These are phyloP conservation scores for Taphrina betulina DNA, from an alignment of 1,139 yeast species.

Conservation along the genomic window DNA sequence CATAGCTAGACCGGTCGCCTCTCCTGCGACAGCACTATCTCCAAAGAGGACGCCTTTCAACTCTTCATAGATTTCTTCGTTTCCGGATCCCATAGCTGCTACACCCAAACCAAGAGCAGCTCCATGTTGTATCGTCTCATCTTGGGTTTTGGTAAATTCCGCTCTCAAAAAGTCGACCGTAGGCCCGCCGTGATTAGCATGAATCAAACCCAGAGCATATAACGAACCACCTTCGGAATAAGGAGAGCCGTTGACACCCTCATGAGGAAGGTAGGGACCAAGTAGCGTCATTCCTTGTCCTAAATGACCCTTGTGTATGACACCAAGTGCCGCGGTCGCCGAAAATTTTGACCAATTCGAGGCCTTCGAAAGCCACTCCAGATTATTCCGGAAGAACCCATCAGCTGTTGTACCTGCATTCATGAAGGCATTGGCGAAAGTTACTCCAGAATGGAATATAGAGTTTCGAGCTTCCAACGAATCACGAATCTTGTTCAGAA, in stretches of 20 bases:
- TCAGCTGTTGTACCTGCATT: constrained; percentile 98
- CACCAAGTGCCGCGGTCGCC: constrained; percentile 98
- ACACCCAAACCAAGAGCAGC: constrained; percentile 95
- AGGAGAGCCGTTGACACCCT: constrained; percentile 51
- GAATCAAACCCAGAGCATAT: constrained; percentile 87
- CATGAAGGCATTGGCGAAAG: constrained; percentile 91
- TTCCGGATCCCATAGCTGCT: constrained; percentile 92
- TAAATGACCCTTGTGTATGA: constrained; percentile 90
- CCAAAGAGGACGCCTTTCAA: constrained; percentile 80
- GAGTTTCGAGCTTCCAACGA: constrained; percentile 89
- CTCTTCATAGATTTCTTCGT: constrained; percentile 72
- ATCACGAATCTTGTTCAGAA: constrained; percentile 77
- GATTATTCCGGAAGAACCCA: constrained; percentile 80
- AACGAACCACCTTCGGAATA: constrained; percentile 96
- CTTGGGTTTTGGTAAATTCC: constrained; percentile 48
- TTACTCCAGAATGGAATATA: constrained; percentile 91
- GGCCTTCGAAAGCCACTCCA: constrained; percentile 96
- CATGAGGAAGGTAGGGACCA: constrained; percentile 78
- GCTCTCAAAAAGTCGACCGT: constrained; percentile 72
- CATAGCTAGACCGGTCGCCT: constrained; percentile 95
- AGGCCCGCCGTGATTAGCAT: constrained; percentile 95
- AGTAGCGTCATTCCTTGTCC: constrained; percentile 85
- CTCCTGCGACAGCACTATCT: constrained; percentile 93
- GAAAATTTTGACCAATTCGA: constrained; percentile 97
- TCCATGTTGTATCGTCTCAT: constrained; percentile 87